Evolutionary conservation across 306 rosid genomes (phyloP).

Genomic region (Neltuma alba): DNA sequence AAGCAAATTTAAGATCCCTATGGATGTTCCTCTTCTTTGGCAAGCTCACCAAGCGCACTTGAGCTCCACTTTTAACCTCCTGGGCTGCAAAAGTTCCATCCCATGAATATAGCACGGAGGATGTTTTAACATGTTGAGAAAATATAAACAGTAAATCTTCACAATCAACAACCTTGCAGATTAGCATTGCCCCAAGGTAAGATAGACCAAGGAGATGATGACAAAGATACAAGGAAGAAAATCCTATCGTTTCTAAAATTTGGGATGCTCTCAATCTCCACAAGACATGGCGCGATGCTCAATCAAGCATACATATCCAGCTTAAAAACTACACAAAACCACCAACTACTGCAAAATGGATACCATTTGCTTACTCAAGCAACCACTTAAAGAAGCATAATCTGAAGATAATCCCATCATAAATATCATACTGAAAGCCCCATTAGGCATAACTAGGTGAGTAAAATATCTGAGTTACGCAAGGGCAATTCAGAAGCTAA

Average conservation of each 20-base stretch:
- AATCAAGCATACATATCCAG: slow-evolving; percentile 4
- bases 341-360: background rate
- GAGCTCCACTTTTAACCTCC: slow-evolving; percentile 49
- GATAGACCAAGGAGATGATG: background rate
- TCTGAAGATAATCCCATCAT: background rate
- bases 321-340: background rate
- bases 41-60: slow-evolving; percentile 67
- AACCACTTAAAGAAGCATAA: background rate
- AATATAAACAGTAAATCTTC: slow-evolving; percentile 26
- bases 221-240: background rate
- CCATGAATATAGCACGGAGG: slow-evolving; percentile 9
- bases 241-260: slow-evolving; percentile 14
- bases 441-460: background rate
- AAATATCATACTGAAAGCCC: background rate
- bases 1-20: slow-evolving; percentile 74
- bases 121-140: slow-evolving; percentile 14
- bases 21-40: slow-evolving; percentile 83
- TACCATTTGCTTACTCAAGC: background rate
- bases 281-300: slow-evolving; percentile 21
- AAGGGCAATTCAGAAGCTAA: slow-evolving; percentile 14
- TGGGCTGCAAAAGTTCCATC: slow-evolving; percentile 47
- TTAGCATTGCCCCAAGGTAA: slow-evolving; percentile 13
- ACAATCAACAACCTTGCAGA: slow-evolving; percentile 12
- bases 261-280: slow-evolving; percentile 29
- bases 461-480: background rate